Percentiles rank a stretch among this genome's conserved stretches.
Evolutionary conservation across 495 filamentous ascomycete species (phyloP).

Genomic region (Penicillium subrubescens): DNA sequence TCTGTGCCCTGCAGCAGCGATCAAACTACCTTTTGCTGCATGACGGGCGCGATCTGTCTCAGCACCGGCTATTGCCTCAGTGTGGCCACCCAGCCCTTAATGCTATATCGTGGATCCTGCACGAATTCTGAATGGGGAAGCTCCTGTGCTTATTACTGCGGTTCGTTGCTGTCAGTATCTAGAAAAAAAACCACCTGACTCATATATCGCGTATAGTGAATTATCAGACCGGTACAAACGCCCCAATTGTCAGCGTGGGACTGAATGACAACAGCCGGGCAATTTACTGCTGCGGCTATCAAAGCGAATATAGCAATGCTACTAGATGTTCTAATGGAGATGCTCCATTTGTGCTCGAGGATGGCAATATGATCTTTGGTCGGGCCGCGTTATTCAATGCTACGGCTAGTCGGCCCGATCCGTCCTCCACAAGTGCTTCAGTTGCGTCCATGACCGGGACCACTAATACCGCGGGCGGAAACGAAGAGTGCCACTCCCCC

Average conservation of each 20-base stretch:
- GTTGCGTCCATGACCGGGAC: neutral
- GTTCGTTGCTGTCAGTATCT: neutral
- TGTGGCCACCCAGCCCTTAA: slow-evolving; percentile 7
- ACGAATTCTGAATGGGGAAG: slow-evolving; percentile 15
- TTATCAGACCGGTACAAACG: slow-evolving; percentile 2
- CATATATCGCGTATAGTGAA: neutral
- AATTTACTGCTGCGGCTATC: slow-evolving; percentile 8
- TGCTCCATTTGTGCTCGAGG: slow-evolving; percentile 1
- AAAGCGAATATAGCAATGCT: slow-evolving; percentile 1
- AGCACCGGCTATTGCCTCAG: slow-evolving; percentile 16
- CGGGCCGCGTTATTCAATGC: neutral
- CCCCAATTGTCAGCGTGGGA: slow-evolving; percentile 6
- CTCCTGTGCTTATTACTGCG: slow-evolving; percentile 7
- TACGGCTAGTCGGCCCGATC: neutral
- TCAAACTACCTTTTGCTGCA: slow-evolving; percentile 13
- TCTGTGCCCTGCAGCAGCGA: slow-evolving; percentile 8
- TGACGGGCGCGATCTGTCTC: slow-evolving; percentile 12
- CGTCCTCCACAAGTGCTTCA: neutral
- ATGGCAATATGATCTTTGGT: slow-evolving; percentile 3
- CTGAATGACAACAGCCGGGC: slow-evolving; percentile 3
- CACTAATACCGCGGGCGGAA: neutral
- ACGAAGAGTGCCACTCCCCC: neutral
- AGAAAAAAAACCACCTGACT: neutral
- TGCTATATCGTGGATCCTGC: slow-evolving; percentile 12
- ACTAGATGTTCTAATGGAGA: slow-evolving; percentile 7